These are phyloP conservation scores for Salvia sclarea DNA, from an alignment of 305 asterid genomes.

Conservation along the genomic window DNA sequence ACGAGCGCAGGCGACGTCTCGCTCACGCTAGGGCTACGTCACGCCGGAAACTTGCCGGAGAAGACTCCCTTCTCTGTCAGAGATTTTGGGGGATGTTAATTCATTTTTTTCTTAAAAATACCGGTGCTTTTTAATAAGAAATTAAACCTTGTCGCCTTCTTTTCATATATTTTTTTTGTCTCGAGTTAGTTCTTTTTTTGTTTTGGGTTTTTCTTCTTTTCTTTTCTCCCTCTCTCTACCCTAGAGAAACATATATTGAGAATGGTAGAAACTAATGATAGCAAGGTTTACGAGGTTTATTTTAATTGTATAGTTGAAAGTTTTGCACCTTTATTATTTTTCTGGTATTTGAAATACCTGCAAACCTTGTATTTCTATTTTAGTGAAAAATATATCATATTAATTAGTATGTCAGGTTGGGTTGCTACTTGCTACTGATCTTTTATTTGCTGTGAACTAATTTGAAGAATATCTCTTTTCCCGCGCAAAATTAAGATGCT, in stretches of 20 bases:
- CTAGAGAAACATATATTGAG: constrained; percentile 33
- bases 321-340: constrained; percentile 27
- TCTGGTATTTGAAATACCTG: not conserved
- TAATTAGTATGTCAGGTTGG: not conserved
- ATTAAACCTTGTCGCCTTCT: constrained; percentile 33
- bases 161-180: not conserved
- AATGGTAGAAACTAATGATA: constrained; percentile 35
- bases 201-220: not conserved
- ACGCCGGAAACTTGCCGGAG: constrained; percentile 91
- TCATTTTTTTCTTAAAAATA: not conserved
- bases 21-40: constrained; percentile 92
- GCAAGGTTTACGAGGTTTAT: constrained; percentile 37
- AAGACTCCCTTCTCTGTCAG: constrained; percentile 70
- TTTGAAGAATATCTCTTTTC: not conserved
- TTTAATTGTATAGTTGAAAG: constrained; percentile 39
- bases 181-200: not conserved
- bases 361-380: constrained; percentile 22
- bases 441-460: too few species aligned
- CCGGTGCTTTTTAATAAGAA: constrained; percentile 37
- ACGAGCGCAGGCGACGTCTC: constrained; percentile 83
- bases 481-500: too few species aligned
- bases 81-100: constrained; percentile 58
- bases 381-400: not conserved
- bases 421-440: not conserved
- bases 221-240: not conserved